phyloP scores from a whole-genome alignment of 169 alveolate species.

The Babesia bovis region DNA sequence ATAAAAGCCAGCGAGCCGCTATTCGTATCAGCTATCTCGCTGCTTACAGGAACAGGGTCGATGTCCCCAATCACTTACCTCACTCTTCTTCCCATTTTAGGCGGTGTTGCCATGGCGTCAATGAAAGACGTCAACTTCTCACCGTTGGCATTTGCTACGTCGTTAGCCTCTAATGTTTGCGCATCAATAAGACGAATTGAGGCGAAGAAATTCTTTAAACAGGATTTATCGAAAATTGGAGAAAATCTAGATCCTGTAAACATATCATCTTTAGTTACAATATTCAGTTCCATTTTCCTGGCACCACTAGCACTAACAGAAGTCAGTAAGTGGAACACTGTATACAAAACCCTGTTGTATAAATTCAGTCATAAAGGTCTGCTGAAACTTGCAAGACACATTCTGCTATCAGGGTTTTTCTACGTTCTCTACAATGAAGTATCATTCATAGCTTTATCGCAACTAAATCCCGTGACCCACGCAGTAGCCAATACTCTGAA shows the following conservation, averaged over 20 bases:
- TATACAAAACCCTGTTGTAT: constrained; percentile 26
- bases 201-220: constrained; percentile 70
- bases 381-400: constrained; percentile 35
- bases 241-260: constrained; percentile 67
- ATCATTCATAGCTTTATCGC: constrained; percentile 72
- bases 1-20: constrained; percentile 76
- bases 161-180: constrained; percentile 65
- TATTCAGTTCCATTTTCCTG: constrained; percentile 65
- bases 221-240: constrained; percentile 71
- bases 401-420: constrained; percentile 70
- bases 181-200: constrained; percentile 70
- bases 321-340: constrained; percentile 8
- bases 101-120: constrained; percentile 78
- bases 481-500: constrained; percentile 82
- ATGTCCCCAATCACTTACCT: constrained; percentile 70
- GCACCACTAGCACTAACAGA: constrained; percentile 68
- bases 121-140: constrained; percentile 61
- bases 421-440: constrained; percentile 63
- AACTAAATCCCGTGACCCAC: constrained; percentile 74
- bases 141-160: constrained; percentile 62
- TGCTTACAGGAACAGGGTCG: constrained; percentile 42
- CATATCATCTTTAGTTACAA: constrained; percentile 63
- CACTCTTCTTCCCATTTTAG: constrained; percentile 73
- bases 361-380: constrained; percentile 31
- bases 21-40: constrained; percentile 70